Percentiles rank a stretch among this genome's conserved stretches.
These are phyloP conservation scores for Balakata baccata DNA, from an alignment of 345 rosid species.

Conservation along the genomic window DNA sequence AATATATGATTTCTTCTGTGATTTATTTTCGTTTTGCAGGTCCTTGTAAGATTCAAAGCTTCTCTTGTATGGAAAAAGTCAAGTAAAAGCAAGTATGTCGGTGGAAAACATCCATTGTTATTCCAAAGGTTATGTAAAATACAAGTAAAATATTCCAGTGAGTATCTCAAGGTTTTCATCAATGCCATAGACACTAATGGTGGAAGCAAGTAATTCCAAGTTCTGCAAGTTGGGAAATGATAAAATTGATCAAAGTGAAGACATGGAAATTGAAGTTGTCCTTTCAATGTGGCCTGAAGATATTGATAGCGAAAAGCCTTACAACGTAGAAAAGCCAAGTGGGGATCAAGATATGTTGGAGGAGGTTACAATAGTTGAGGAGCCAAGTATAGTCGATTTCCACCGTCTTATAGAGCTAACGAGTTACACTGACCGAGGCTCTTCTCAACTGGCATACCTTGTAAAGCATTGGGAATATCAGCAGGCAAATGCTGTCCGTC, in stretches of 20 bases:
- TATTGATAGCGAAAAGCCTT: conserved; percentile 73
- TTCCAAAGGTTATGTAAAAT: neutral
- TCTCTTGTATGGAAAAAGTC: neutral
- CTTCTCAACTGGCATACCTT: conserved; percentile 77
- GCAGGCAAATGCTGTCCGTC: conserved; percentile 72
- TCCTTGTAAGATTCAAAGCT: neutral
- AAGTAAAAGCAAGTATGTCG: neutral
- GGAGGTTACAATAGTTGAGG: conserved; percentile 61
- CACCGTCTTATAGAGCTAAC: conserved; percentile 58
- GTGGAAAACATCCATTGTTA: too few relatives aligned
- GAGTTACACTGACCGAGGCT: conserved; percentile 60
- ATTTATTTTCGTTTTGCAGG: conserved; percentile 5
- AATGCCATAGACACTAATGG: conserved; percentile 3
- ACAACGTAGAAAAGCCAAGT: conserved; percentile 73
- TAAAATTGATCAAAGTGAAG: conserved; percentile 62
- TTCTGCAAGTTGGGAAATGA: conserved; percentile 59
- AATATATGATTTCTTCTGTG: neutral
- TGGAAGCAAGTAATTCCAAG: conserved; percentile 23
- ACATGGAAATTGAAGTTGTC: conserved; percentile 77
- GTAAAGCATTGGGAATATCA: conserved; percentile 83
- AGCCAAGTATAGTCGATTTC: conserved; percentile 58
- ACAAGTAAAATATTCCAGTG: too few relatives aligned
- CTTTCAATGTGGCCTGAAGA: conserved; percentile 98
- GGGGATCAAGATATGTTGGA: conserved; percentile 83
- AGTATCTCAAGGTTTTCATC: neutral